A percentile compares a stretch with the other conserved stretches of the same genome.
These are phyloP conservation scores for Blastobotrys mokoenaii DNA, from an alignment of 805 yeast genomes.

Conservation along the genomic window DNA sequence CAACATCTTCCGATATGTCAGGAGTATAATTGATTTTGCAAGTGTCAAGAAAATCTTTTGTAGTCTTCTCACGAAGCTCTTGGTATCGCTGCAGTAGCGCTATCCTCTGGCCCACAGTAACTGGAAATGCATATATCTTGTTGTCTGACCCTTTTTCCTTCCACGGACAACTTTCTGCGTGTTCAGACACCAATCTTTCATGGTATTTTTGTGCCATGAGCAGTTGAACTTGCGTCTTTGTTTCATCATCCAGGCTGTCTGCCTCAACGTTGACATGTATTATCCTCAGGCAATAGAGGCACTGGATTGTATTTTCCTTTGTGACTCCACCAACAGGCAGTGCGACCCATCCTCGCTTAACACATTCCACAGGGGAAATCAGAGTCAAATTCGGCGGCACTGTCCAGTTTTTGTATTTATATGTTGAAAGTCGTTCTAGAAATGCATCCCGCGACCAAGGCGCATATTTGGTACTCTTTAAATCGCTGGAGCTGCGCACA, in stretches of 20 bases:
- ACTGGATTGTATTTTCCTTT: conserved; percentile 3
- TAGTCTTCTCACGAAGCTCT: background rate
- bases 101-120: background rate
- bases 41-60: background rate
- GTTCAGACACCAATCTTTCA: conserved; percentile 4
- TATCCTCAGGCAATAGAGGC: conserved; percentile 5
- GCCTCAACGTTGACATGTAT: conserved; percentile 1
- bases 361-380: conserved; percentile 8
- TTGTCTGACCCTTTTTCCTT: conserved; percentile 4
- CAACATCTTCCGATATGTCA: background rate
- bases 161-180: conserved; percentile 9
- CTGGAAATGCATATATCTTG: conserved; percentile 1
- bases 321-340: conserved; percentile 8
- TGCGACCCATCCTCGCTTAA: conserved; percentile 15
- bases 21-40: background rate
- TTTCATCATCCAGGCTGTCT: background rate
- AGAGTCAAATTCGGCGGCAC: conserved; percentile 2
- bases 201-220: conserved; percentile 2
- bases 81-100: background rate
- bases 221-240: conserved; percentile 1
- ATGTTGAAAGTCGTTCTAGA: conserved; percentile 7
- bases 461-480: background rate
- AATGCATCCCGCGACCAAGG: conserved; percentile 13
- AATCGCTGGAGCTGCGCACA: too few relatives aligned
- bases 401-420: conserved; percentile 6